phyloP scores from a whole-genome alignment of 73 alveolate species.

The Paramecium caudatum region DNA sequence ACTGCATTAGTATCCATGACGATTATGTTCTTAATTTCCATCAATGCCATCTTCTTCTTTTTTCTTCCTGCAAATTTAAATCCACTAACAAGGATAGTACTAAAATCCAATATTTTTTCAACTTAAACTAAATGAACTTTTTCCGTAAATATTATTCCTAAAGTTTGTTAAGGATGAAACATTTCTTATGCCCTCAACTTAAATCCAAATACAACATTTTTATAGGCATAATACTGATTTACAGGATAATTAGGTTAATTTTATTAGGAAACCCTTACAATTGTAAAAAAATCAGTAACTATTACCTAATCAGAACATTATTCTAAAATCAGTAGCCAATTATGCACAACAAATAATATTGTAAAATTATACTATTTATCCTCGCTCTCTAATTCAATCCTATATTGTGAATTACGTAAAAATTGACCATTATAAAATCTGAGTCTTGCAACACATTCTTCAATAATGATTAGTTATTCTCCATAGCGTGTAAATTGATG shows the following conservation, averaged over 20 bases:
- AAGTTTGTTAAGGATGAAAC: background rate
- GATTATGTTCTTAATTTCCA: background rate
- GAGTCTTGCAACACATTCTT: constrained; percentile 43
- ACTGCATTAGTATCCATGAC: background rate
- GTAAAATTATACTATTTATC: background rate
- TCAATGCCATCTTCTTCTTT: background rate
- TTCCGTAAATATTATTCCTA: background rate
- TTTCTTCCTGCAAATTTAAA: background rate
- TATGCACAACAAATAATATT: background rate
- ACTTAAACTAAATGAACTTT: background rate
- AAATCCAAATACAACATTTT: background rate
- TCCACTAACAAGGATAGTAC: background rate
- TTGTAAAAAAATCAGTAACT: constrained; percentile 38
- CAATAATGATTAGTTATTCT: background rate
- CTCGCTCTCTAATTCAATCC: no score
- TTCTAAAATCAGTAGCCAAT: background rate
- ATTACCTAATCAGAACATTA: background rate
- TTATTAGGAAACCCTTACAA: background rate
- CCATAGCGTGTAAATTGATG: background rate
- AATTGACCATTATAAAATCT: background rate
- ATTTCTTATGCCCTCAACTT: constrained; percentile 1
- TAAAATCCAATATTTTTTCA: background rate
- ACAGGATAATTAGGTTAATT: background rate
- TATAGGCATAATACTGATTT: background rate
- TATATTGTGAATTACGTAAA: no score